Evolutionary conservation across 2,329 filamentous ascomycete genomes (phyloP).

Genomic region (Didymellaceae sp.): DNA sequence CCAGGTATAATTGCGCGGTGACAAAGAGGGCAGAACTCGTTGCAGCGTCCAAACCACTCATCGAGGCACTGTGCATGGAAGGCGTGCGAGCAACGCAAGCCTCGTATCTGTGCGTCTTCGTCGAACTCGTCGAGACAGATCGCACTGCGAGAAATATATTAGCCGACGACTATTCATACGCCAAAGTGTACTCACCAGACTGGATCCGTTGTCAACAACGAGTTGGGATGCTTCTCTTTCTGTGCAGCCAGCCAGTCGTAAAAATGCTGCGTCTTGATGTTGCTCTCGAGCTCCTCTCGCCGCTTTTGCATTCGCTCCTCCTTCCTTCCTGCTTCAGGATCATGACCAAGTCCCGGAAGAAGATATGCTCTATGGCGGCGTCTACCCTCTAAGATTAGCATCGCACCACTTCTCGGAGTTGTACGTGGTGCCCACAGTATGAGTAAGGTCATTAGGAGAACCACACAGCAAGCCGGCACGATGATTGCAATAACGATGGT

Average conservation of each 20-base stretch:
- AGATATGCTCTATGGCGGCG: conserved; percentile 32
- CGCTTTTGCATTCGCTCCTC: conserved; percentile 37
- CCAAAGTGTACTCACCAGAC: conserved; percentile 36
- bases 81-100: conserved; percentile 44
- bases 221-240: conserved; percentile 27
- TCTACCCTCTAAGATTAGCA: conserved; percentile 13
- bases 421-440: conserved; percentile 31
- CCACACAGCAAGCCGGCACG: conserved; percentile 40
- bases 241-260: conserved; percentile 42
- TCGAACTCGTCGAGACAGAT: conserved; percentile 48
- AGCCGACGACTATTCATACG: not conserved
- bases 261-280: conserved; percentile 41
- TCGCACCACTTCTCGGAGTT: not conserved
- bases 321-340: conserved; percentile 21
- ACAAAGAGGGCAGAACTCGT: conserved; percentile 49
- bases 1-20: conserved; percentile 46
- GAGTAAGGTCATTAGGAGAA: conserved; percentile 40
- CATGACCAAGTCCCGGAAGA: conserved; percentile 24
- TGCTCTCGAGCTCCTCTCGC: conserved; percentile 38
- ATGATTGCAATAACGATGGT: conserved; percentile 40
- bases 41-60: conserved; percentile 47
- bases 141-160: conserved; percentile 31
- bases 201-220: conserved; percentile 24
- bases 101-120: conserved; percentile 42
- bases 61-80: conserved; percentile 48